These are phyloP conservation scores for Kluyveromyces starmeri DNA, from an alignment of 805 yeast species.

Conservation along the genomic window DNA sequence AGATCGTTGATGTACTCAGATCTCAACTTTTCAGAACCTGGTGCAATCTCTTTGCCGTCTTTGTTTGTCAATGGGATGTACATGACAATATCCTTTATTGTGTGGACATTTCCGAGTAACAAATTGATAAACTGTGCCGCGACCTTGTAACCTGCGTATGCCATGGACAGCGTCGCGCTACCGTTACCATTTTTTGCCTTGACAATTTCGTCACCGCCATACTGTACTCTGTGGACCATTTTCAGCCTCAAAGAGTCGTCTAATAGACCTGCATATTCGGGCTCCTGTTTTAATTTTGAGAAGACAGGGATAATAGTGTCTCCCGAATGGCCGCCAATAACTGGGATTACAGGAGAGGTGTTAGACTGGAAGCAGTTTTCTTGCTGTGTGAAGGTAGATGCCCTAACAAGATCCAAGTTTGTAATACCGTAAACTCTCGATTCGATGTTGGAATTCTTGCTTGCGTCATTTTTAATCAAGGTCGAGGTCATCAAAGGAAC, in stretches of 20 bases:
- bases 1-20: constrained; percentile 12
- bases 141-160: constrained; percentile 82
- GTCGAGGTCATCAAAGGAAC: constrained; percentile 64
- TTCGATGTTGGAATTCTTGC: constrained; percentile 54
- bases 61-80: constrained; percentile 42
- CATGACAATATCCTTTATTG: constrained; percentile 40
- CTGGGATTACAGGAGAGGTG: constrained; percentile 48
- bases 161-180: constrained; percentile 94
- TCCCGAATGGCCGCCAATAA: constrained; percentile 93
- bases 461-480: constrained; percentile 29
- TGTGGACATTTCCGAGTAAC: constrained; percentile 26
- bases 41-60: constrained; percentile 35
- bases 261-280: constrained; percentile 8
- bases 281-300: constrained; percentile 34
- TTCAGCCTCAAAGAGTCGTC: constrained; percentile 37
- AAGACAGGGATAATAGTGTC: constrained; percentile 86
- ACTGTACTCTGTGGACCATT: constrained; percentile 83
- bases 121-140: constrained; percentile 40
- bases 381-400: constrained; percentile 67
- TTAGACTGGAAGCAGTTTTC: constrained; percentile 40
- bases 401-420: constrained; percentile 74
- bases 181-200: constrained; percentile 92
- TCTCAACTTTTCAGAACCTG: constrained; percentile 15
- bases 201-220: constrained; percentile 95
- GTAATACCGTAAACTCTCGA: constrained; percentile 79